Conservation (phyloP, 495 filamentous ascomycete genomes). For the Aspergillus funiculosus region DNA sequence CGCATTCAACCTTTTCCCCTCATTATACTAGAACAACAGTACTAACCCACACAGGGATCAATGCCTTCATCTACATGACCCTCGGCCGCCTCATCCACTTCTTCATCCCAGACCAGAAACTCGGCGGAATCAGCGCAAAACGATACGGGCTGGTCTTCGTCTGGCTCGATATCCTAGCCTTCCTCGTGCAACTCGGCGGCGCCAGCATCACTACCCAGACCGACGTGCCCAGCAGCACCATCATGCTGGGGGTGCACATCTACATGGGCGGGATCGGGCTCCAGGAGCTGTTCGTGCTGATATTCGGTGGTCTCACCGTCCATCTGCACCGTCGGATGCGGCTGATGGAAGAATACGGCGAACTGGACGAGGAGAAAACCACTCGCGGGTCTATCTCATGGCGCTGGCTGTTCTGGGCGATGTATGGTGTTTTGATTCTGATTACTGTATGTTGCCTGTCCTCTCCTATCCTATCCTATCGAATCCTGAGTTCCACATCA, state of each 20-base stretch:
- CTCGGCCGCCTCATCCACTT: constrained; percentile 57
- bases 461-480: background rate
- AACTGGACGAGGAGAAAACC: constrained; percentile 19
- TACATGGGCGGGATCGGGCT: constrained; percentile 58
- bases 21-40: too few species aligned
- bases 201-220: constrained; percentile 37
- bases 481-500: too few species aligned
- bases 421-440: constrained; percentile 44
- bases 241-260: constrained; percentile 47
- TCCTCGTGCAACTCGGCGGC: constrained; percentile 56
- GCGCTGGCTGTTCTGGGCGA: constrained; percentile 41
- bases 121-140: constrained; percentile 46
- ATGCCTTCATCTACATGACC: constrained; percentile 66
- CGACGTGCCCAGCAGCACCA: constrained; percentile 12
- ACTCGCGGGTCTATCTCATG: constrained; percentile 21
- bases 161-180: constrained; percentile 54
- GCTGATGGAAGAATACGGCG: constrained; percentile 36
- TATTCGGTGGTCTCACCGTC: constrained; percentile 44
- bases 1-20: background rate
- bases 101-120: constrained; percentile 44
- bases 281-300: constrained; percentile 54
- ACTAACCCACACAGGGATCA: constrained; percentile 40
- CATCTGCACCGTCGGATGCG: constrained; percentile 42
- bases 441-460: constrained; percentile 5
- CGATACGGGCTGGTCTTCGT: constrained; percentile 50